These are phyloP conservation scores for Tylopilus sp. DNA, from an alignment of 768 basidiomycete species.

Conservation along the genomic window DNA sequence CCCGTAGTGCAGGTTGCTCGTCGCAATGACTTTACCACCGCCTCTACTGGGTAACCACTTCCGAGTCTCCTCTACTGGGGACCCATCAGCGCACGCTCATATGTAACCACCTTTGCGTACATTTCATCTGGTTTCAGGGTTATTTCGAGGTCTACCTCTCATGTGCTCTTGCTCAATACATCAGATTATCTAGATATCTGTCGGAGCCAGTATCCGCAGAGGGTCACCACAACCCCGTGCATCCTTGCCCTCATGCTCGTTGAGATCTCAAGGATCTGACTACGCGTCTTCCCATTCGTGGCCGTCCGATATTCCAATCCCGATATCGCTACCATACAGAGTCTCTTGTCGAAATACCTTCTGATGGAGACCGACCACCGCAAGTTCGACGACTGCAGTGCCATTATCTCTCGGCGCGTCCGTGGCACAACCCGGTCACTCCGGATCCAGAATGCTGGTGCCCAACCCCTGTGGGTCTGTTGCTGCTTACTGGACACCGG, in stretches of 20 bases:
- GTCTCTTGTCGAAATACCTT: neutral
- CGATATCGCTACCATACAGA: neutral
- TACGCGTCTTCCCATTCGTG: neutral
- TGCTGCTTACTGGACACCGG: slow-evolving; percentile 2
- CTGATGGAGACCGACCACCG: slow-evolving; percentile 13
- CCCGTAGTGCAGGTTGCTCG: no score
- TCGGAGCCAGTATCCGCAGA: slow-evolving; percentile 9
- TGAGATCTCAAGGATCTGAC: neutral
- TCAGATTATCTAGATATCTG: neutral
- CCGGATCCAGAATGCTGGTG: slow-evolving; percentile 14
- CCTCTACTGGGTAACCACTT: no score
- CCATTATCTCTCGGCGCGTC: slow-evolving; percentile 2
- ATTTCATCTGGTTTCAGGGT: neutral
- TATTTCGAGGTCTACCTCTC: slow-evolving; percentile 14
- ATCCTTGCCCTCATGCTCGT: neutral
- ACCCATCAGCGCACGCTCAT: slow-evolving; percentile 17
- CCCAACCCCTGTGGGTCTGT: slow-evolving; percentile 11
- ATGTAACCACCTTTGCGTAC: slow-evolving; percentile 12
- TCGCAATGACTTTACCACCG: no score
- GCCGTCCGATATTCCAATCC: neutral
- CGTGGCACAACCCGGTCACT: slow-evolving; percentile 5
- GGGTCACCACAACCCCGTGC: neutral
- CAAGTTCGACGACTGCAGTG: slow-evolving; percentile 2
- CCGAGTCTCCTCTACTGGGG: neutral
- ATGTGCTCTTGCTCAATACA: neutral